Base-by-base conservation (phyloP, 176 grass and related monocot genomes). In the Aegilops umbellulata region DNA sequence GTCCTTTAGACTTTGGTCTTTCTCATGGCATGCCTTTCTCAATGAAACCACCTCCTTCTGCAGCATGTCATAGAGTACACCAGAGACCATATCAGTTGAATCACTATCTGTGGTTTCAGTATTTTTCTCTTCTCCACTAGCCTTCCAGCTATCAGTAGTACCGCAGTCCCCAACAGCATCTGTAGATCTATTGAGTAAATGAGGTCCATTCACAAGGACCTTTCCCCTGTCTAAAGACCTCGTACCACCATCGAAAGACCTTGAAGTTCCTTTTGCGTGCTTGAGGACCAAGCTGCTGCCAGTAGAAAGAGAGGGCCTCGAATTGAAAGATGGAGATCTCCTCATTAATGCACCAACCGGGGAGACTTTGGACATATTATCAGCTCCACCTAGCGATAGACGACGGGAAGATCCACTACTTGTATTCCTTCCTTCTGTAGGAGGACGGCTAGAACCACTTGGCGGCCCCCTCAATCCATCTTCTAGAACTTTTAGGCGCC, bases 1-100 rank as follows among this genome's bases (percentile, higher is more conserved):
- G 81, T 98, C 95, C 85, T 94, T 98, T 75, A 98, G 87, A 69
- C 87, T 91, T 83, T 98, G 93, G 68, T 95, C 95, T 87, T 90
- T 98, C 87, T 98, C 95, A 84, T 94, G 77, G 67, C 95, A 93
- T 83, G 91, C 68, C 89, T 95, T 98, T 78, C 95, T 88, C 76
- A 98, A 90, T 32, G 72, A 89, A 81, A 98, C 80, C 10, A 98
- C 95, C 78, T 98, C 95, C 86, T 98, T 98, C 77, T 98, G 93
- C 77, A 98, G 72, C 81, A 95, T 88, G 62, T 98, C 95, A 92
- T 98, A 98, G 13, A 98, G 87, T 80, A 98, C 72, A 24, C 93
- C 93, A 87, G 95, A 92, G 5, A 98, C 95, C 65, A 60, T 83
- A 87, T 93, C 95, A 84, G 57, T 86, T 74, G 85, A 82, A 34